These are phyloP conservation scores for Aquilaria yunnanensis DNA, from an alignment of 345 rosid species.

Conservation along the genomic window DNA sequence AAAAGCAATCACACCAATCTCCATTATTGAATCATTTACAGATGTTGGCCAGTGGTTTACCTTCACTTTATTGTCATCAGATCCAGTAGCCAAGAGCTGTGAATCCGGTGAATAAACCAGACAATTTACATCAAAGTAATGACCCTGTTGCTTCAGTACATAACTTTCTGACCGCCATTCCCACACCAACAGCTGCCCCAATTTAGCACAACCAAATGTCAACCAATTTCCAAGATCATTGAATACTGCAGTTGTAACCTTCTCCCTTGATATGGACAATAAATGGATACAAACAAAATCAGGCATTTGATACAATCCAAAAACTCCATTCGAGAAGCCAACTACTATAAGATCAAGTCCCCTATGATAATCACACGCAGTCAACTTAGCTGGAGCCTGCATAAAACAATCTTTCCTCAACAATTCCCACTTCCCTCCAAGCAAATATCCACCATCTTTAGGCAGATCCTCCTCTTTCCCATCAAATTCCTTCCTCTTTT, in stretches of 20 bases:
- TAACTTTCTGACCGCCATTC: slow-evolving; percentile 97
- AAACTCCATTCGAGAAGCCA: slow-evolving; percentile 88
- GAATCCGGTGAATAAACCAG: slow-evolving; percentile 91
- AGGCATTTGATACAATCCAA: slow-evolving; percentile 93
- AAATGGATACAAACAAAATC: slow-evolving; percentile 86
- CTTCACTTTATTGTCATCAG: slow-evolving; percentile 98
- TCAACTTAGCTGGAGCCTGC: slow-evolving; percentile 62
- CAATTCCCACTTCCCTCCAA: slow-evolving; percentile 61
- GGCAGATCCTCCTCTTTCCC: slow-evolving; percentile 28
- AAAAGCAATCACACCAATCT: too few species aligned
- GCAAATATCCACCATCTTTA: slow-evolving; percentile 45
- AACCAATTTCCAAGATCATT: slow-evolving; percentile 93
- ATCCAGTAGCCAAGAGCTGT: slow-evolving; percentile 90
- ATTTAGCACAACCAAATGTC: slow-evolving; percentile 88
- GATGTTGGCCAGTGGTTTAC: slow-evolving; percentile 21
- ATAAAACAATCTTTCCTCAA: slow-evolving; percentile 76
- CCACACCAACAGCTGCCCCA: slow-evolving; percentile 96
- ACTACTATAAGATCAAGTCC: slow-evolving; percentile 81
- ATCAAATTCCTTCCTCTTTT: slow-evolving; percentile 59
- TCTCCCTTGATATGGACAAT: slow-evolving; percentile 79
- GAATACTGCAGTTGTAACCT: slow-evolving; percentile 77
- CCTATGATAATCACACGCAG: slow-evolving; percentile 80
- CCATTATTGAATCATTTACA: too few species aligned
- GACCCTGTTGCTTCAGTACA: slow-evolving; percentile 98
- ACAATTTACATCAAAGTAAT: slow-evolving; percentile 87